These are phyloP conservation scores for Ambrosiella xylebori DNA, from an alignment of 2,329 filamentous ascomycete species.

Conservation along the genomic window DNA sequence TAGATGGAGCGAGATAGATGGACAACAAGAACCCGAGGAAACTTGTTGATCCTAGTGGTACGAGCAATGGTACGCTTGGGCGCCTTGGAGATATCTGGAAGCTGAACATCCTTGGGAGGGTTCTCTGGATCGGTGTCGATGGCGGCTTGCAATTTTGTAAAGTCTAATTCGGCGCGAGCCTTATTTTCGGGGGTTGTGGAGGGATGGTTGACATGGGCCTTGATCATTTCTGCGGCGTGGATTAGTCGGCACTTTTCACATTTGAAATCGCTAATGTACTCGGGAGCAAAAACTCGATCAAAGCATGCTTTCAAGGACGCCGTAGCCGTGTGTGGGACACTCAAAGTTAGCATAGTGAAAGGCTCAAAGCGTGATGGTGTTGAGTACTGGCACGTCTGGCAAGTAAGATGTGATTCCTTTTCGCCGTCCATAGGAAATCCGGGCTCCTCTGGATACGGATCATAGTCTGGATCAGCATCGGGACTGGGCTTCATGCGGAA, in stretches of 20 bases:
- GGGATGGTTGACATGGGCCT: constrained; percentile 40
- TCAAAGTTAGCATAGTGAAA: constrained; percentile 83
- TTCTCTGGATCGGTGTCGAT: constrained; percentile 70
- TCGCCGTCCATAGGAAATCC: constrained; percentile 85
- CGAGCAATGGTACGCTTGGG: constrained; percentile 74
- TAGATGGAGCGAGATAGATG: constrained; percentile 91
- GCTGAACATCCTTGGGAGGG: constrained; percentile 29
- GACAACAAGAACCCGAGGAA: constrained; percentile 78
- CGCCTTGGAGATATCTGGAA: constrained; percentile 58
- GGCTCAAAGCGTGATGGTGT: constrained; percentile 67
- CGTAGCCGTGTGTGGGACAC: constrained; percentile 68
- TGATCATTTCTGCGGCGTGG: constrained; percentile 52
- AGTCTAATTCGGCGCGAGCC: constrained; percentile 34
- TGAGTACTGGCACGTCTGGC: constrained; percentile 74
- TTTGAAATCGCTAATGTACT: constrained; percentile 92
- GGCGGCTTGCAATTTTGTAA: constrained; percentile 48
- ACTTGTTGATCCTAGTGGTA: constrained; percentile 70
- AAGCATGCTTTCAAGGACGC: constrained; percentile 78
- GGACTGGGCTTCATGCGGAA: not conserved
- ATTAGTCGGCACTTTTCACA: constrained; percentile 85
- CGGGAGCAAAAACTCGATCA: constrained; percentile 83
- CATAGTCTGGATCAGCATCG: not conserved
- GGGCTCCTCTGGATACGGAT: constrained; percentile 29
- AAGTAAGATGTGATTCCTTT: constrained; percentile 90
- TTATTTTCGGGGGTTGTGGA: constrained; percentile 26